phyloP scores from a whole-genome alignment of 495 filamentous ascomycete species.

The Penicillium argentinense region DNA sequence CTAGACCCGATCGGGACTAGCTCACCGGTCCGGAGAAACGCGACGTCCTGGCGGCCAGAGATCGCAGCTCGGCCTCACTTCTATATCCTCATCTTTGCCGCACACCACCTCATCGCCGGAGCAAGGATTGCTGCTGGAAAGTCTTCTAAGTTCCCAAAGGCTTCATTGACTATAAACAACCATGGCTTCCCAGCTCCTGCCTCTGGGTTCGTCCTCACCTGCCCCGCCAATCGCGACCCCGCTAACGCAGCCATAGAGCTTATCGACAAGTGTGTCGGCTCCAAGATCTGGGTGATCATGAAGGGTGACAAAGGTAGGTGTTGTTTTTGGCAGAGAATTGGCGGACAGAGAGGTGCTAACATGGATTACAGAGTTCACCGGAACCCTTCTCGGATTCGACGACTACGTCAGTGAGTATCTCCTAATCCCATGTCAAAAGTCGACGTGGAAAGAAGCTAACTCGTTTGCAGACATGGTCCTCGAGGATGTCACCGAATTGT shows the following conservation, averaged over 20 bases:
- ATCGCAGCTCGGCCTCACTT: slow-evolving; percentile 18
- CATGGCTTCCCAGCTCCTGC: slow-evolving; percentile 81
- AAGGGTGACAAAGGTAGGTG: slow-evolving; percentile 89
- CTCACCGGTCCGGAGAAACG: slow-evolving; percentile 13
- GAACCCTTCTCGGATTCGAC: slow-evolving; percentile 91
- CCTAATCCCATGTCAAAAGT: background rate
- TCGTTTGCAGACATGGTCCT: slow-evolving; percentile 82
- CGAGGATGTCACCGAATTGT: slow-evolving; percentile 98
- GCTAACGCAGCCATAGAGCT: slow-evolving; percentile 62
- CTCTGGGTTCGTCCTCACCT: slow-evolving; percentile 56
- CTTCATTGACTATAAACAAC: background rate
- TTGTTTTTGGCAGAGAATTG: background rate
- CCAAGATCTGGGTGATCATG: slow-evolving; percentile 98
- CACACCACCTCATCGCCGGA: background rate
- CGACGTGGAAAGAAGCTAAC: slow-evolving; percentile 11
- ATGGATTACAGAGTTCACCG: slow-evolving; percentile 73
- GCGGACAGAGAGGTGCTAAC: background rate
- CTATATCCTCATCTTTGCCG: slow-evolving; percentile 9
- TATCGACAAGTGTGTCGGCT: slow-evolving; percentile 98
- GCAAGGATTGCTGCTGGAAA: background rate
- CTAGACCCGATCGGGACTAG: slow-evolving; percentile 14
- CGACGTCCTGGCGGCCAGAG: slow-evolving; percentile 15
- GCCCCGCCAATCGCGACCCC: slow-evolving; percentile 4
- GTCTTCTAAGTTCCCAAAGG: background rate
- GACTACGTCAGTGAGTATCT: slow-evolving; percentile 95